Base-by-base conservation (phyloP, 1,284 basidiomycete species). In the Wallemia hederae region DNA sequence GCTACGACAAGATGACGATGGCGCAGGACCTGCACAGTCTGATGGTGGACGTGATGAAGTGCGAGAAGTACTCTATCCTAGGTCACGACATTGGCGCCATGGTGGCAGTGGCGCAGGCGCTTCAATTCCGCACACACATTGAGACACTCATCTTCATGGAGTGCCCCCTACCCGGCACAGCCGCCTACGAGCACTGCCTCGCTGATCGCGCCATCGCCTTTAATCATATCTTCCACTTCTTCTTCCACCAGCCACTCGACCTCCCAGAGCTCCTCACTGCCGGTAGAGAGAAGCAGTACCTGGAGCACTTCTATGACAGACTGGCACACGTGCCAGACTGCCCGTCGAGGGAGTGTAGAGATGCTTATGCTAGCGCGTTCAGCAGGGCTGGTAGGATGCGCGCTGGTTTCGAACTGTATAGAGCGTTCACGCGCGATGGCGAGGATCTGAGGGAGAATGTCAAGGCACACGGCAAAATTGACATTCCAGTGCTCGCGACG, bases 1-100 rank as follows among this genome's bases (percentile, higher is more conserved):
- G 63, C 28, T 67, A 66, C 59, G 63, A 64, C 24, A 67, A 67
- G 62, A 61, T 62, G 59, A 64, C 63, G 25, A 65, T 67, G 63
- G 63, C 63, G 3, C 60, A 29, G 22, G 66, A 67, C 59, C 39
- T 67, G 2, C 59, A 64, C 19, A 33, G 31, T 59, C 58, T 29
- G 9, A 55, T 67, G 2, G 59, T 63, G 33, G 63, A 65, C 22
- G 59, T 62, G 19, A 55, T 66, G 19, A 60, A 59, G n/a, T 58
- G 65, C n/a, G 55, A 63, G 27, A 64, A 64, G 39, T 60, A 59
- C 24, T 57, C 63, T 25, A 61, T 66, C 1, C 33, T 63, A 22
- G 66, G 66, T 29, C 59, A 62, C 25, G 66, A 66, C 61, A 66
- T 66, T 19, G 66, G 66, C 15, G 61, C 61, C 22, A 66, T 66